Percentiles rank a stretch among this genome's conserved stretches.
These are phyloP conservation scores for Paramecium sexaurelia DNA, from an alignment of 73 alveolate genomes.

Conservation along the genomic window DNA sequence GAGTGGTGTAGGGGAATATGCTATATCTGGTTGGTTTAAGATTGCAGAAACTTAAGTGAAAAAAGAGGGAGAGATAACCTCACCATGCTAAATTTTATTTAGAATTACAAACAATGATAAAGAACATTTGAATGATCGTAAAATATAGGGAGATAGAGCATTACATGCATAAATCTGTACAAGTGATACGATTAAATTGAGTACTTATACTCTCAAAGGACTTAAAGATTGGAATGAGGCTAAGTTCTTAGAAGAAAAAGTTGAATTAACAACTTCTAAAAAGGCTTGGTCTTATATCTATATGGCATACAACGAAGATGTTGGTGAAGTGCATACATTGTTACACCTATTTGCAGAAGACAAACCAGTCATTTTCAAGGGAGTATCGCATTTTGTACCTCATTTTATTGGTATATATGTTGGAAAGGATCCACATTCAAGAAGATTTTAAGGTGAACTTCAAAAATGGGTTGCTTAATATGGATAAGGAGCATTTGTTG, in stretches of 20 bases:
- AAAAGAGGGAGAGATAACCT: background rate
- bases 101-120: constrained; percentile 51
- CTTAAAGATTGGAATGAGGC: constrained; percentile 57
- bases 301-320: constrained; percentile 31
- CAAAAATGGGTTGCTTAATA: constrained; percentile 40
- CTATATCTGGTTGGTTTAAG: constrained; percentile 55
- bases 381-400: constrained; percentile 31
- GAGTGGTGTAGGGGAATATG: constrained; percentile 49
- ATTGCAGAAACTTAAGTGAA: background rate
- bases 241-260: constrained; percentile 46
- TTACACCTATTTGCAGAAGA: constrained; percentile 31
- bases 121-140: constrained; percentile 15
- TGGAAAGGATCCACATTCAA: constrained; percentile 44
- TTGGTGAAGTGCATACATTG: constrained; percentile 4
- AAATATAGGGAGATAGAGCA: constrained; percentile 54
- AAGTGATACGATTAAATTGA: background rate
- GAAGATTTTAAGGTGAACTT: constrained; percentile 14
- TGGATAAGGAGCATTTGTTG: constrained; percentile 16
- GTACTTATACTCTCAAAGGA: background rate
- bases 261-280: background rate
- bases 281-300: constrained; percentile 53
- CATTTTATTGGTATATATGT: constrained; percentile 49
- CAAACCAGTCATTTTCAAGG: constrained; percentile 43
- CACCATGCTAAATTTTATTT: constrained; percentile 13
- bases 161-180: constrained; percentile 17